Percentiles rank a stretch among this genome's conserved stretches.
Conservation (phyloP, 2,329 filamentous ascomycete genomes). For the Xylariaceae sp. region DNA sequence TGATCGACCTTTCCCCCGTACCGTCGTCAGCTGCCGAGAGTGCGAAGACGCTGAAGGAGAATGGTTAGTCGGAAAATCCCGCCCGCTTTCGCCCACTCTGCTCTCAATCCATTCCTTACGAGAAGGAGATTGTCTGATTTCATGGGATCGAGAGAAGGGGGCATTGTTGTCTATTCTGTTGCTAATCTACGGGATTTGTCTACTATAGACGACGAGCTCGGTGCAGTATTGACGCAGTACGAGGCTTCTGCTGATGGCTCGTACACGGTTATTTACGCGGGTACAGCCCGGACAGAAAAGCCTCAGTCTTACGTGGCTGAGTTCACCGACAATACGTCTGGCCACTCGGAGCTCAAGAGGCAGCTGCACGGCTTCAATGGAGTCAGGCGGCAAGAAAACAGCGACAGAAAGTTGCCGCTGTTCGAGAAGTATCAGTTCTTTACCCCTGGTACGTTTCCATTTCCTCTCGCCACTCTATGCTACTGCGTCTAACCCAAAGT, state of each 20-base stretch:
- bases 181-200: neutral
- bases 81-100: neutral
- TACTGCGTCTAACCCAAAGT: slow-evolving; percentile 9
- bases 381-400: slow-evolving; percentile 35
- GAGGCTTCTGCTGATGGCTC: slow-evolving; percentile 35
- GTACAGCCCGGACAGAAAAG: slow-evolving; percentile 47
- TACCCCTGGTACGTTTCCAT: slow-evolving; percentile 61
- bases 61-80: slow-evolving; percentile 36
- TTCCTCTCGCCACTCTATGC: neutral
- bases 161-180: neutral
- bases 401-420: slow-evolving; percentile 47
- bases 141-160: neutral
- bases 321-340: slow-evolving; percentile 47
- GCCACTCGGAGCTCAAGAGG: slow-evolving; percentile 70
- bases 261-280: slow-evolving; percentile 74
- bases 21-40: slow-evolving; percentile 30
- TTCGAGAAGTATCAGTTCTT: slow-evolving; percentile 97
- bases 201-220: slow-evolving; percentile 44
- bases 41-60: slow-evolving; percentile 44
- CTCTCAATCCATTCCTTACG: neutral
- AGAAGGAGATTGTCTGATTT: neutral
- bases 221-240: slow-evolving; percentile 41
- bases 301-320: slow-evolving; percentile 57
- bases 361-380: slow-evolving; percentile 31
- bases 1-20: slow-evolving; percentile 39